Conservation (phyloP, 2,329 filamentous ascomycete genomes). For the Ophiostoma pallidulum region DNA sequence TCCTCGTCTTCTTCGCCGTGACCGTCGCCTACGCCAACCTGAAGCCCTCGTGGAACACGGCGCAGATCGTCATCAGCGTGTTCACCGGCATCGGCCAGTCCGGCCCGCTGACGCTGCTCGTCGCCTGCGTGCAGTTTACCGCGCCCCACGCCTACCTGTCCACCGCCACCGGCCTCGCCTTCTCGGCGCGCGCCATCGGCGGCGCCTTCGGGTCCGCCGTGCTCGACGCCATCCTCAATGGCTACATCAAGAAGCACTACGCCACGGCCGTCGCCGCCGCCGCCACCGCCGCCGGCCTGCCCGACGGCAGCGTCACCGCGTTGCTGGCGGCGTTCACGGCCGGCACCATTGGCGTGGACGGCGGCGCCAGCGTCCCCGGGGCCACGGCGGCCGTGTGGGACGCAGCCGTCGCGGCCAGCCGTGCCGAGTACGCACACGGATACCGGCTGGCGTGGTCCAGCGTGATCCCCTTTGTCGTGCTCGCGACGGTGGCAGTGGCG, state of each 20-base stretch:
- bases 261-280: conserved; percentile 30
- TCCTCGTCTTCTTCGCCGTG: conserved; percentile 36
- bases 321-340: conserved; percentile 31
- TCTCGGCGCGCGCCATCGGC: conserved; percentile 43
- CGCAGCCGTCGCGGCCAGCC: conserved; percentile 31
- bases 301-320: conserved; percentile 27
- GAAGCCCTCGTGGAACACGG: conserved; percentile 32
- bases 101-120: conserved; percentile 39
- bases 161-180: conserved; percentile 43
- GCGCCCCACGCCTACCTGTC: conserved; percentile 43
- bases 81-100: conserved; percentile 39
- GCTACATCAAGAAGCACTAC: conserved; percentile 32
- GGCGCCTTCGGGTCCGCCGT: conserved; percentile 45
- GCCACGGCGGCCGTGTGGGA: conserved; percentile 29
- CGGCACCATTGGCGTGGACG: conserved; percentile 22
- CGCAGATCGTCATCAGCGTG: conserved; percentile 39
- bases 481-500: conserved; percentile 35
- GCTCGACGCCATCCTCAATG: conserved; percentile 41
- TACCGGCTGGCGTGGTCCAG: conserved; percentile 41
- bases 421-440: conserved; percentile 35
- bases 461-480: conserved; percentile 41
- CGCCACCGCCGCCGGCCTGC: conserved; percentile 34
- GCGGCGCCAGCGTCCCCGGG: conserved; percentile 25
- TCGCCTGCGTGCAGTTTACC: conserved; percentile 42
- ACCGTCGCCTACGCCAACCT: conserved; percentile 37